Base-by-base conservation (phyloP, 2,329 filamentous ascomycete genomes). In the Ascochyta clinopodiicola region DNA sequence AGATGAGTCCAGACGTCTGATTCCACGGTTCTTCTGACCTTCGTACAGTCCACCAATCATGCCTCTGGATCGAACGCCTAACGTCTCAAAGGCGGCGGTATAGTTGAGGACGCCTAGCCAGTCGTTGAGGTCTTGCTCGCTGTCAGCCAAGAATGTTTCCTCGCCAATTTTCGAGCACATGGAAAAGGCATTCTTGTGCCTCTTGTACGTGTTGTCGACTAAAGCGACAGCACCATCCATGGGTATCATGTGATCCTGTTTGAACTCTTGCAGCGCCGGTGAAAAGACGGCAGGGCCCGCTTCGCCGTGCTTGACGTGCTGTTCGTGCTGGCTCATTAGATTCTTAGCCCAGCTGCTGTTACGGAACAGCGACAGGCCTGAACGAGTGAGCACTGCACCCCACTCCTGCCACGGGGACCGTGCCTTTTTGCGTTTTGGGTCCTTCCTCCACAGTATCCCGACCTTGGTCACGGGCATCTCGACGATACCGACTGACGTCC, bases 391-490 rank as follows among this genome's bases (percentile, higher is more conserved):
- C 55, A 99, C 90, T 22, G 92, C 95, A 47, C 95, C 95, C 95
- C 95, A 99, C 82, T 99, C 95, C 72, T 97, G 94, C 95, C 95
- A 99, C 1, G 95, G 94, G 10, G 94, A 97, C 38, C 94, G 86
- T 0, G 92, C 89, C 76, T 96, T 96, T 78, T 95, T 94, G 78
- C 94, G 96, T 78, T 96, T 97, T 1, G 84, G 80, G 61, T 96
- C 92, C 73, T 99, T 99, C 39, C 95, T 87, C 95, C 95, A 99
- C 29, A 99, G 75, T 1, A 96, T 80, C 4, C 95, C 95, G 44
- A 99, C 93, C 75, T 98, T 99, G 39, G 94, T 96, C 40, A 98
- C 90, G 66, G 96, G 96, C 71, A 99, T 96, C 75, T 98, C 94
- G 10, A 99, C 94, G 55, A 99, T 89, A 12, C 95, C 95, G 3